Conservation (phyloP, 1,284 basidiomycete species). For the Xerocomus cyaneibrunnescens region DNA sequence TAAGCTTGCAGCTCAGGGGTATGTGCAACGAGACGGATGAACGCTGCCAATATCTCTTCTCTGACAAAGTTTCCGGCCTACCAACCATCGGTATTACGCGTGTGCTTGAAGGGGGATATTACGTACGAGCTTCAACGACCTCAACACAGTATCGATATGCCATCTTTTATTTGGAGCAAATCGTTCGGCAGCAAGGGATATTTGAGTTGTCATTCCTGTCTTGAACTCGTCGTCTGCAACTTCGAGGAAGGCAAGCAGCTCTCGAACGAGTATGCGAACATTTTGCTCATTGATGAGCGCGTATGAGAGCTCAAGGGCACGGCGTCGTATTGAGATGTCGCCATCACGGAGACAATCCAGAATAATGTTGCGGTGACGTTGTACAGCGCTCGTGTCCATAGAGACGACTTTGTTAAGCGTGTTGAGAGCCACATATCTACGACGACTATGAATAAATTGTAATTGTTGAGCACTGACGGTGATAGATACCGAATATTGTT, state of each 20-base stretch:
- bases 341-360: conserved; percentile 98
- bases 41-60: conserved; percentile 94
- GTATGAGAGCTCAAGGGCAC: conserved; percentile 96
- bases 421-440: conserved; percentile 95
- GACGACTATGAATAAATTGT: neutral
- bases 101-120: neutral
- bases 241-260: conserved; percentile 94
- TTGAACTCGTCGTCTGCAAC: conserved; percentile 99
- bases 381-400: conserved; percentile 98
- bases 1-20: conserved; percentile 97
- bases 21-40: conserved; percentile 95
- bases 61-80: conserved; percentile 98
- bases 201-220: conserved; percentile 95
- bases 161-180: conserved; percentile 98
- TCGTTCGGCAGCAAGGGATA: conserved; percentile 92
- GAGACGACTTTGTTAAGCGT: conserved; percentile 98
- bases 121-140: conserved; percentile 88
- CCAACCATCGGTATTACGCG: neutral
- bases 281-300: conserved; percentile 97
- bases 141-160: conserved; percentile 98
- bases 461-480: neutral
- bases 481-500: conserved; percentile 89
- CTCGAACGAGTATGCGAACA: conserved; percentile 89
- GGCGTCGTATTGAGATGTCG: conserved; percentile 96
- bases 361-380: conserved; percentile 97